phyloP scores from a whole-genome alignment of 176 grass and related monocot genomes.

The Raddia distichophylla region DNA sequence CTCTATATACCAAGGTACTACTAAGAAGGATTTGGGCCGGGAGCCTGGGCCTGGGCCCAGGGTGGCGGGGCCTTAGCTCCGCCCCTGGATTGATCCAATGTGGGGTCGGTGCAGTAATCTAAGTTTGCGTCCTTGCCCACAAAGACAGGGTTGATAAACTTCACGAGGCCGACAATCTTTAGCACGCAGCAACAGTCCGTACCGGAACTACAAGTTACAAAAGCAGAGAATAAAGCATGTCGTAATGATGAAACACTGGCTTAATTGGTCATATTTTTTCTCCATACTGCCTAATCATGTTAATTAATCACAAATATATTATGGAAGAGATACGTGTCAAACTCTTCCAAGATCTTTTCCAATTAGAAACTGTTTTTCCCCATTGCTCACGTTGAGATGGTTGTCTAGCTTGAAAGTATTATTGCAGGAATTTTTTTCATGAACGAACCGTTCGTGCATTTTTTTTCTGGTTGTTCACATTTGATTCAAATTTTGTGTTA shows the following conservation, averaged over 20 bases:
- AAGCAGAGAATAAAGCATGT: constrained; percentile 46
- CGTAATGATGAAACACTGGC: constrained; percentile 4
- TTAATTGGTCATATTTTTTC: neutral
- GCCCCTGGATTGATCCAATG: neutral
- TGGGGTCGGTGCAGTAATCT: neutral
- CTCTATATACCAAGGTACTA: no score
- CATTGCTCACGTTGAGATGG: neutral
- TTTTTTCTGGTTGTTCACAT: no score
- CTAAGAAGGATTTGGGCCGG: no score
- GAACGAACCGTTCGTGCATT: no score
- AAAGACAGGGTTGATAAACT: neutral
- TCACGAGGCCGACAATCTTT: constrained; percentile 38
- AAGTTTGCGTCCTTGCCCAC: no score
- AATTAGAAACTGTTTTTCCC: neutral
- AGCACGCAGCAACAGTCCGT: neutral
- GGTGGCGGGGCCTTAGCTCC: no score
- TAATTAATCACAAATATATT: neutral
- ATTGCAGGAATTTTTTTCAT: no score
- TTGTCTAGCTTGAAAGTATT: no score
- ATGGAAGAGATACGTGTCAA: constrained; percentile 3
- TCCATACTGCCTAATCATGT: neutral
- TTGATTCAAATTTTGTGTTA: no score
- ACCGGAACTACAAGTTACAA: constrained; percentile 6
- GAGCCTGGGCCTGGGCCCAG: no score
- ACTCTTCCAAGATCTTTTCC: neutral